Evolutionary conservation across 305 asterid genomes (phyloP).

Genomic region (Withania somnifera): DNA sequence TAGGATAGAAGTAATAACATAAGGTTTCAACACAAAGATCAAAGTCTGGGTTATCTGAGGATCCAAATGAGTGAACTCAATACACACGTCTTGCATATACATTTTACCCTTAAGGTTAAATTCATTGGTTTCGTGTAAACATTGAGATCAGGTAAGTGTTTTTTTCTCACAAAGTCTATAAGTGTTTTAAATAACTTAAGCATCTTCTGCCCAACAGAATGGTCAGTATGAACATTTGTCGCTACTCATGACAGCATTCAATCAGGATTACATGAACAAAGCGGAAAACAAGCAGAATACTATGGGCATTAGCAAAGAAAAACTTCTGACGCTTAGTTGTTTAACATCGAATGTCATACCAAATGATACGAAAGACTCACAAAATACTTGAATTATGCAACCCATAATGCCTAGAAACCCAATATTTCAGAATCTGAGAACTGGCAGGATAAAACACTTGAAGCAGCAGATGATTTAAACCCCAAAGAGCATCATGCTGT

Average conservation of each 20-base stretch:
- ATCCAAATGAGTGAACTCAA: neutral
- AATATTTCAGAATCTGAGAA: neutral
- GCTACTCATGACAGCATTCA: neutral
- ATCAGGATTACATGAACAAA: neutral
- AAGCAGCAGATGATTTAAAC: neutral
- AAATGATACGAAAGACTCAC: neutral
- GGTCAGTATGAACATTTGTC: neutral
- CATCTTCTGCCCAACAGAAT: neutral
- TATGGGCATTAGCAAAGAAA: neutral
- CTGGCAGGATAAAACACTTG: neutral
- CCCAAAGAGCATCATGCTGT: slow-evolving; percentile 3
- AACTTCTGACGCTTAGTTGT: neutral
- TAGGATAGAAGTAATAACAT: neutral
- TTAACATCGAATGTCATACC: neutral
- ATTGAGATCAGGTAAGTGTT: neutral
- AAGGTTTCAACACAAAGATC: neutral
- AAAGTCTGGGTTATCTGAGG: neutral
- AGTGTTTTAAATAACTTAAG: neutral
- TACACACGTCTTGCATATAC: neutral
- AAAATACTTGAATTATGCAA: neutral
- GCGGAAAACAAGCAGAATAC: neutral
- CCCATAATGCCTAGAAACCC: neutral
- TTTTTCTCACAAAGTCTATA: neutral
- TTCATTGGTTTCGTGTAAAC: neutral
- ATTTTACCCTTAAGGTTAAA: neutral